phyloP scores from a whole-genome alignment of 2,329 filamentous ascomycete genomes.

The Talaromyces sp. region DNA sequence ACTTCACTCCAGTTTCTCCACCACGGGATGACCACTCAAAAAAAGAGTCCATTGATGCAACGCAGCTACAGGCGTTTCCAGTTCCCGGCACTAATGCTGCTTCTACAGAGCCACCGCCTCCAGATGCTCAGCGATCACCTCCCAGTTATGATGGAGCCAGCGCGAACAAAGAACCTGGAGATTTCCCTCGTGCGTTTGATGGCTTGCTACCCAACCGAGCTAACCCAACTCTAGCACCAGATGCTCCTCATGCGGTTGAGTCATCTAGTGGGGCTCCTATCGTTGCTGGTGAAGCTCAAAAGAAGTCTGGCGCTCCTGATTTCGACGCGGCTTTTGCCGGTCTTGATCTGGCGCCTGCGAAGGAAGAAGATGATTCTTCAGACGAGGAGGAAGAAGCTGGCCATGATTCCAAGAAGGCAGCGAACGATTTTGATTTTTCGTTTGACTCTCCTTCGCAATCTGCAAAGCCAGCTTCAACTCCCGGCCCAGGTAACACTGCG shows the following conservation, averaged over 20 bases:
- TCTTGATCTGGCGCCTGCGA: slow-evolving; percentile 39
- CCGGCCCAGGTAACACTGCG: slow-evolving; percentile 15
- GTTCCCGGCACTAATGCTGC: slow-evolving; percentile 32
- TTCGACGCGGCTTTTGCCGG: slow-evolving; percentile 44
- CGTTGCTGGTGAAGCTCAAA: slow-evolving; percentile 28
- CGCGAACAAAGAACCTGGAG: slow-evolving; percentile 19
- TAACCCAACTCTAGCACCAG: slow-evolving; percentile 33
- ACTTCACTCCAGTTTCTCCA: slow-evolving; percentile 66
- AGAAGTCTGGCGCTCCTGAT: slow-evolving; percentile 33
- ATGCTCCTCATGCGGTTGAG: slow-evolving; percentile 36
- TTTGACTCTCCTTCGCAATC: slow-evolving; percentile 38
- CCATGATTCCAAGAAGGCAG: slow-evolving; percentile 25
- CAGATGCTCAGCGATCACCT: slow-evolving; percentile 54
- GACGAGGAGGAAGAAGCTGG: slow-evolving; percentile 51
- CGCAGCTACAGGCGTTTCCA: slow-evolving; percentile 33
- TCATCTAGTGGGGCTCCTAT: slow-evolving; percentile 30
- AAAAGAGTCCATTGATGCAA: slow-evolving; percentile 30
- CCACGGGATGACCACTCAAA: slow-evolving; percentile 22
- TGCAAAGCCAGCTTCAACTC: slow-evolving; percentile 18
- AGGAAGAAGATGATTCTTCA: slow-evolving; percentile 43
- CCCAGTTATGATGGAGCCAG: slow-evolving; percentile 31
- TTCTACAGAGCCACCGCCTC: slow-evolving; percentile 41
- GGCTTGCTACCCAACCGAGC: slow-evolving; percentile 35
- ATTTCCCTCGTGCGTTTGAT: slow-evolving; percentile 32
- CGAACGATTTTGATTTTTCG: slow-evolving; percentile 38